Base-by-base conservation (phyloP, 345 rosid genomes). In the Arabis alpina region DNA sequence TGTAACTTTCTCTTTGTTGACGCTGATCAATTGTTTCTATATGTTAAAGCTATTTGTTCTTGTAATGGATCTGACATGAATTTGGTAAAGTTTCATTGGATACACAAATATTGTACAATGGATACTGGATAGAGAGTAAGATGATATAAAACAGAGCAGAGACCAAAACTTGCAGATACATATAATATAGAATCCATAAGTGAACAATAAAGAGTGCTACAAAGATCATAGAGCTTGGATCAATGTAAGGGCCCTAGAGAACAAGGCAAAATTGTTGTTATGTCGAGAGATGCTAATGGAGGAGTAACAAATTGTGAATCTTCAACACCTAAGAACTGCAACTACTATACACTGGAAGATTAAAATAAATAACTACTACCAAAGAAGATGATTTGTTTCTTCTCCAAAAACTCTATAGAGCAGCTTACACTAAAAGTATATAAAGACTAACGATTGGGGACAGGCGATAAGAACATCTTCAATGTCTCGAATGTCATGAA, bases 401-500 rank as follows among this genome's bases (percentile, higher is more conserved):
- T 66, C 54, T 58, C 30, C 72, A 50, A 66, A 10, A 66, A 58
- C 66, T 41, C 66, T 73, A 41, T 30, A 37, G 54, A 45, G 70
- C 54, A 64, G 65, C 59, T 64, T 41, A 57, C 25, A 40, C 32
- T 56, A 73, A 28, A 45, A 28, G 53, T 66, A 56, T 55, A 28
- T 12, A 16, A 71, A 19, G 71, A 58, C 61, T 9, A 2, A 24
- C 47, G 63, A 24, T 70, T 64, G 19, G 61, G 71, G 37, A 6
- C 71, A 9, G 64, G 19, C 10, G 76, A 59, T 6, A 86, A 76
- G 36, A 85, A 78, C 65, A 65, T 78, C 86, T 86, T 89, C 81
- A 93, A 61, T 50, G 81, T 65, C 79, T 93, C 98, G 2, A 86
- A 91, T 8, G 96, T 86, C 97, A 91, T 93, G 81, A 93, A 93